Evolutionary conservation across 331 rosid genomes (phyloP).

Genomic region (Dryas integrifolia): DNA sequence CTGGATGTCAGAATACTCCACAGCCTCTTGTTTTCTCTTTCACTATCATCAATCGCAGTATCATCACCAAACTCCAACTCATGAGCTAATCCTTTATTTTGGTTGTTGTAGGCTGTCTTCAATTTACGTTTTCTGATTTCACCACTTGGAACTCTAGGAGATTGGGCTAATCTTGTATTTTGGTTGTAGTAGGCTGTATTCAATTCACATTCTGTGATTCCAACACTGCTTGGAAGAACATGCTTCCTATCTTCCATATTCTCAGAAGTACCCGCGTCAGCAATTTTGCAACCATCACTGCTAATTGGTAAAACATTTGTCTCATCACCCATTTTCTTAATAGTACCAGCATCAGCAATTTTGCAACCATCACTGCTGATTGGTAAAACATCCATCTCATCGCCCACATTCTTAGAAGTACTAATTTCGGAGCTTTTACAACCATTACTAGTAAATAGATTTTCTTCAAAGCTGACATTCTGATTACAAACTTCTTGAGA

Average conservation of each 20-base stretch:
- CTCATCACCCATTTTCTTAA: background rate
- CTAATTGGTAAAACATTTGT: background rate
- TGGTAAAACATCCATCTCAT: background rate
- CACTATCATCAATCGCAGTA: background rate
- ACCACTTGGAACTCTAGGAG: too few relatives aligned
- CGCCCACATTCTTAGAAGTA: slow-evolving; percentile 1
- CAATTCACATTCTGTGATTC: background rate
- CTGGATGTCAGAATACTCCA: background rate
- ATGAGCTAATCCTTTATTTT: background rate
- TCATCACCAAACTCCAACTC: background rate
- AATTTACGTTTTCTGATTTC: background rate
- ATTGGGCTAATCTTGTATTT: too few relatives aligned
- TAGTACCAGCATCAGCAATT: background rate
- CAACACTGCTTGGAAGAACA: background rate
- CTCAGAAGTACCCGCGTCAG: slow-evolving; percentile 4
- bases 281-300: background rate
- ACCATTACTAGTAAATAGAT: background rate
- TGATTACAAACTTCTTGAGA: background rate
- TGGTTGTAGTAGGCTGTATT: background rate
- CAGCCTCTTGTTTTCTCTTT: slow-evolving; percentile 3
- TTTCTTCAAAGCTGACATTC: background rate
- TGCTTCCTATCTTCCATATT: background rate
- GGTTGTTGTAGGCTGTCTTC: background rate
- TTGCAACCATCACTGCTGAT: background rate
- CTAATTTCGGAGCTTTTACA: background rate